phyloP scores from a whole-genome alignment of 306 rosid species.

The Acacia acuminata region DNA sequence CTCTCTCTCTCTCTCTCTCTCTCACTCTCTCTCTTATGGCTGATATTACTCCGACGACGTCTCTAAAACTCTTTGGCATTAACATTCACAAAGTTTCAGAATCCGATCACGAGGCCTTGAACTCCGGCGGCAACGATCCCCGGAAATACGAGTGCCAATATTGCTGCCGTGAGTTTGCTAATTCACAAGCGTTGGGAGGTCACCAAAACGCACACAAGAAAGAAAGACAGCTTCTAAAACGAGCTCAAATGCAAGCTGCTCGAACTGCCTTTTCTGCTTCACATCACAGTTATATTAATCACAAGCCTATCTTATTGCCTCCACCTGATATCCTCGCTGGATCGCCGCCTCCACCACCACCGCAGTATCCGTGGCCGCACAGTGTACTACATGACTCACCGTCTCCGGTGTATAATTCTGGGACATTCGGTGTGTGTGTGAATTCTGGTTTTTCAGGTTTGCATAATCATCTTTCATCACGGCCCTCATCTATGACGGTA shows the following conservation, averaged over 20 bases:
- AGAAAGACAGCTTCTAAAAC: conserved; percentile 53
- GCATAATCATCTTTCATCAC: conserved; percentile 20
- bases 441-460: conserved; percentile 5
- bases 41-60: conserved; percentile 25
- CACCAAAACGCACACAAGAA: conserved; percentile 64
- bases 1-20: conserved; percentile 1
- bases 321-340: not conserved
- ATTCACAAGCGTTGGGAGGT: conserved; percentile 68
- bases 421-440: not conserved
- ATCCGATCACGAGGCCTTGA: not conserved
- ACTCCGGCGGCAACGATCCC: not conserved
- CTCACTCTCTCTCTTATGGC: conserved; percentile 35
- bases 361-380: not conserved
- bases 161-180: conserved; percentile 51
- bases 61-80: conserved; percentile 58
- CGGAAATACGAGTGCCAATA: conserved; percentile 56
- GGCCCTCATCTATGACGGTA: not conserved
- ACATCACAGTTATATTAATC: conserved; percentile 27
- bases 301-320: conserved; percentile 26
- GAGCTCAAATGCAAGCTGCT: conserved; percentile 53
- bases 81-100: conserved; percentile 42
- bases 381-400: not conserved
- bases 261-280: conserved; percentile 34
- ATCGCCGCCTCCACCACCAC: not conserved
- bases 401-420: not conserved